Evolutionary conservation across 108 stramenopile genomes (phyloP).

Genomic region (Nitzschia sp.): DNA sequence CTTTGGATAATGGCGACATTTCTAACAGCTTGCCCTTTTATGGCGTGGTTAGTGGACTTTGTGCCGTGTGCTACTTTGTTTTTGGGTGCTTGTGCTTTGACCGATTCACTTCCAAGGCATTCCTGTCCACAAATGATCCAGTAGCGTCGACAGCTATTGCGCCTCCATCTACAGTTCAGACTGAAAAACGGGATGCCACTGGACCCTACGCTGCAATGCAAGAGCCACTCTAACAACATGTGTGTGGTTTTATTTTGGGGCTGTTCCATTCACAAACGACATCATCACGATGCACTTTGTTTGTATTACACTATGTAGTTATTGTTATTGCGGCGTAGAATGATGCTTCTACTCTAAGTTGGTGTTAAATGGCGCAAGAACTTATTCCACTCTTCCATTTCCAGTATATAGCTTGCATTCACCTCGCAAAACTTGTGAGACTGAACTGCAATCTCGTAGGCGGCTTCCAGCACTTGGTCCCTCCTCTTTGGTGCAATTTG

Average conservation of each 20-base stretch:
- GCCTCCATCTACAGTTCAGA: not conserved
- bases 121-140: constrained; percentile 69
- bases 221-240: not conserved
- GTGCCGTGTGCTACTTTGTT: constrained; percentile 67
- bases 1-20: not conserved
- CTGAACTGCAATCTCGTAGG: not conserved
- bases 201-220: not conserved
- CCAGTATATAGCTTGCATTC: not conserved
- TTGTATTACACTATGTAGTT: not conserved
- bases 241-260: too few relatives aligned
- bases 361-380: constrained; percentile 3
- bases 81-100: constrained; percentile 74
- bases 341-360: not conserved
- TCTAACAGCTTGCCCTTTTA: constrained; percentile 1
- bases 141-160: constrained; percentile 58
- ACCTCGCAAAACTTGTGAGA: constrained; percentile 22
- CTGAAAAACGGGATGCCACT: not conserved
- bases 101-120: constrained; percentile 73
- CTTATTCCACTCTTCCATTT: constrained; percentile 14
- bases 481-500: not conserved
- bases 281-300: not conserved
- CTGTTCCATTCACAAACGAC: too few relatives aligned
- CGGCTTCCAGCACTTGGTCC: not conserved
- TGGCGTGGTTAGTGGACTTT: constrained; percentile 43
- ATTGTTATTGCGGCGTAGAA: not conserved